Evolutionary conservation across 1,284 basidiomycete species (phyloP).

Genomic region (Chalciporus sp.): DNA sequence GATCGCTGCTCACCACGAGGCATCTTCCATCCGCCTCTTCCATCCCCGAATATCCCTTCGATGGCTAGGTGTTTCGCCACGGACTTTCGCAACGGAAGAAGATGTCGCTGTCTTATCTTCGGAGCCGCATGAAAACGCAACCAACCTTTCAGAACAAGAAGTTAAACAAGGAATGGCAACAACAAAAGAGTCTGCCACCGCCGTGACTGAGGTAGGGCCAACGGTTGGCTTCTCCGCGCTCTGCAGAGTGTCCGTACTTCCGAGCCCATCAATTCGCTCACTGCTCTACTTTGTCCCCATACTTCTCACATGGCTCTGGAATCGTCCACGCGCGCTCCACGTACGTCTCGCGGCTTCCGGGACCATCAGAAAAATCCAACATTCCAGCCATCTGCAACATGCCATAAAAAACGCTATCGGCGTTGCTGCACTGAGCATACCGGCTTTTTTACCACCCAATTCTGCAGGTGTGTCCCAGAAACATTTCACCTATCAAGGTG

Average conservation of each 20-base stretch:
- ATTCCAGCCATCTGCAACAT: conserved; percentile 48
- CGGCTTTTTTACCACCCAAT: conserved; percentile 44
- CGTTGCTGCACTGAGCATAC: conserved; percentile 45
- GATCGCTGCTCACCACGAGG: conserved; percentile 39
- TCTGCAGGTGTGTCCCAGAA: conserved; percentile 35
- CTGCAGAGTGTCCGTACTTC: not conserved
- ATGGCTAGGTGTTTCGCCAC: conserved; percentile 51
- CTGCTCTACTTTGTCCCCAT: not conserved
- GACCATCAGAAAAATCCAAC: conserved; percentile 34
- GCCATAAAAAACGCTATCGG: conserved; percentile 51
- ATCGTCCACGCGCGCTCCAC: conserved; percentile 34
- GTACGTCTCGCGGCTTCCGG: conserved; percentile 40
- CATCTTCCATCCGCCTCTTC: conserved; percentile 43
- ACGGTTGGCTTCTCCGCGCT: not conserved
- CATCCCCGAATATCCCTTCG: conserved; percentile 45
- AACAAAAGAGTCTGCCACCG: not conserved
- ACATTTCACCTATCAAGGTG: not conserved
- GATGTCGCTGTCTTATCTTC: conserved; percentile 31
- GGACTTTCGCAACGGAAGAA: conserved; percentile 43
- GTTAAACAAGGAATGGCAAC: conserved; percentile 27
- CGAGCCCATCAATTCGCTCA: not conserved
- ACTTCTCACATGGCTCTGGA: conserved; percentile 34
- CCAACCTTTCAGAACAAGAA: conserved; percentile 18
- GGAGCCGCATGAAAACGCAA: conserved; percentile 13
- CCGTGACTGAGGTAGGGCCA: not conserved